phyloP scores from a whole-genome alignment of 805 yeast genomes.

The Teunomyces gatunensis region DNA sequence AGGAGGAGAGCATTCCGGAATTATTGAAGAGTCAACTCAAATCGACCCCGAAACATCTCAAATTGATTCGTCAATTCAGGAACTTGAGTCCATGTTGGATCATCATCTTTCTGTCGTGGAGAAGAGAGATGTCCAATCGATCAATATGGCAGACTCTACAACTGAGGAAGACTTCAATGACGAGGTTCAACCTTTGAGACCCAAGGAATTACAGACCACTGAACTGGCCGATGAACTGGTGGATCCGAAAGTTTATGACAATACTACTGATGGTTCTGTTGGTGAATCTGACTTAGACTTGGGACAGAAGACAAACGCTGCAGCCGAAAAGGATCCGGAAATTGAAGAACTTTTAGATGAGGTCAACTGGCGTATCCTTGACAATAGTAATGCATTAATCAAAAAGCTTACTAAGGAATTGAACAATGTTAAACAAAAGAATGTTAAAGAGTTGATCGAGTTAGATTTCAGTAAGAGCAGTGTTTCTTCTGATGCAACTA shows the following conservation, averaged over 20 bases:
- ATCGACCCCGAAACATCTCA: slow-evolving; percentile 9
- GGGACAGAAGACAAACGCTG: not conserved
- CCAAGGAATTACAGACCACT: slow-evolving; percentile 3
- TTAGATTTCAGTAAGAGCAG: slow-evolving; percentile 36
- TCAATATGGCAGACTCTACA: slow-evolving; percentile 4
- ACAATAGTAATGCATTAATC: slow-evolving; percentile 58
- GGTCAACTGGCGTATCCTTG: slow-evolving; percentile 70
- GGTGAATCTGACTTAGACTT: not conserved
- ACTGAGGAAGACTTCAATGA: slow-evolving; percentile 1
- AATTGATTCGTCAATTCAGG: slow-evolving; percentile 37
- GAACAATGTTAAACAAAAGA: slow-evolving; percentile 58
- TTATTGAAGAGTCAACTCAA: slow-evolving; percentile 16
- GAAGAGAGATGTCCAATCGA: not conserved
- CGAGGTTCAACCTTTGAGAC: slow-evolving; percentile 2
- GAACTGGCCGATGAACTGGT: not conserved
- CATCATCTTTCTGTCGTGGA: slow-evolving; percentile 23
- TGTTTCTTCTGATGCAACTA: slow-evolving; percentile 30
- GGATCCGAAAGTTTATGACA: not conserved
- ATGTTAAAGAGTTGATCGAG: slow-evolving; percentile 46
- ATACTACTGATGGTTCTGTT: not conserved
- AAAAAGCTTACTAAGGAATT: slow-evolving; percentile 58
- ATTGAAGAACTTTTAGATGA: slow-evolving; percentile 72
- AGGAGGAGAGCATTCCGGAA: slow-evolving; percentile 5
- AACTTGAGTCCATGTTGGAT: slow-evolving; percentile 39
- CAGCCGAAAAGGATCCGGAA: slow-evolving; percentile 38